A percentile compares a stretch with the other conserved stretches of the same genome.
Conservation (phyloP, 345 rosid species). For the Passiflora organensis region DNA sequence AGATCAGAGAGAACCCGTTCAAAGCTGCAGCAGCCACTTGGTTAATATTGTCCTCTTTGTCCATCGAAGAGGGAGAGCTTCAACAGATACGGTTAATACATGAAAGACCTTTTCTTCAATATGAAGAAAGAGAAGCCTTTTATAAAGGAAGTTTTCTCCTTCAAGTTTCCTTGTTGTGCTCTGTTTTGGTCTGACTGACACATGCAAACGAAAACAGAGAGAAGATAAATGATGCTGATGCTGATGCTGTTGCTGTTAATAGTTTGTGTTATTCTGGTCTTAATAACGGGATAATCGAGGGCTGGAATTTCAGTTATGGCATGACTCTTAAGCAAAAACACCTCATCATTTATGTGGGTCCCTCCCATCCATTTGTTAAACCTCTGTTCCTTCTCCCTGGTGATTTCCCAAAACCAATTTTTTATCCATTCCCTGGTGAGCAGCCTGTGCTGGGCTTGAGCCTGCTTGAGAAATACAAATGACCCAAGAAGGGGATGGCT, state of each 20-base stretch:
- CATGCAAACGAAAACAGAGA: neutral
- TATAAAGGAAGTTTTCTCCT: no score
- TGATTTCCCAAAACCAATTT: no score
- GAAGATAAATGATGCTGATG: neutral
- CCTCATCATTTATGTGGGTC: no score
- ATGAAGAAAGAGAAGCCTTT: neutral
- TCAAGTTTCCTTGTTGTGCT: neutral
- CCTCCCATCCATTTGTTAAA: no score
- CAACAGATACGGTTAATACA: neutral
- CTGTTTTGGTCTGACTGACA: neutral
- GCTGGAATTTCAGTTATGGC: neutral
- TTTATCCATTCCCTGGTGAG: no score
- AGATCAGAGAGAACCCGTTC: conserved; percentile 66
- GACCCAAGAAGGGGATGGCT: no score
- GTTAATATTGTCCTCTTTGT: conserved; percentile 21
- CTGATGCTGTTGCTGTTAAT: neutral
- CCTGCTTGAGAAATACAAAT: no score
- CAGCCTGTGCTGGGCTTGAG: no score
- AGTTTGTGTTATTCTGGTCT: neutral
- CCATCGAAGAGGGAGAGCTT: conserved; percentile 11
- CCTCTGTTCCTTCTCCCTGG: no score
- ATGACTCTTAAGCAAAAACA: no score
- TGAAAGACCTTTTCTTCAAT: neutral
- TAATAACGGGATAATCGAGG: conserved; percentile 12
- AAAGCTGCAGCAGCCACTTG: conserved; percentile 21